Evolutionary conservation across 2,329 filamentous ascomycete species (phyloP).

Genomic region (Sporothrix curviconia): DNA sequence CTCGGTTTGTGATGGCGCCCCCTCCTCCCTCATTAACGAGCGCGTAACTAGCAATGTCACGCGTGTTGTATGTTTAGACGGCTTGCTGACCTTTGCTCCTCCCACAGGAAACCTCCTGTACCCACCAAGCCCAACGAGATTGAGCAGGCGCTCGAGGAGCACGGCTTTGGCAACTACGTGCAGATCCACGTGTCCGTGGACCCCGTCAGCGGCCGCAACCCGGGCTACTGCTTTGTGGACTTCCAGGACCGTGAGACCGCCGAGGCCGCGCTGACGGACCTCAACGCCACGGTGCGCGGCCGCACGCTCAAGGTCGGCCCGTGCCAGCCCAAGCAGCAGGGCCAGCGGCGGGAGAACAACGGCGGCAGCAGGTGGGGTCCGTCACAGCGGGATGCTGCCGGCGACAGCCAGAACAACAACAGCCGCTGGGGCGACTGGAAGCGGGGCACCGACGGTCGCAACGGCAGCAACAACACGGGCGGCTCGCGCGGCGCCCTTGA

Average conservation of each 20-base stretch:
- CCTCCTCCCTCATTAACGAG: not conserved
- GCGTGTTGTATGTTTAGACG: slow-evolving; percentile 40
- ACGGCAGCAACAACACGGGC: not conserved
- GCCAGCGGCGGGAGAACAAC: slow-evolving; percentile 16
- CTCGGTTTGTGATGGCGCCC: slow-evolving; percentile 4
- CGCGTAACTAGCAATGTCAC: not conserved
- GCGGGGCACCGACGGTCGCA: slow-evolving; percentile 1
- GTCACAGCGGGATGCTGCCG: slow-evolving; percentile 4
- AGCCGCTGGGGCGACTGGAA: slow-evolving; percentile 41
- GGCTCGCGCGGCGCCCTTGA: slow-evolving; percentile 22
- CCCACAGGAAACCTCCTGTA: slow-evolving; percentile 56
- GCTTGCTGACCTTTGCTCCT: not conserved
- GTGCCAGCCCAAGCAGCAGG: slow-evolving; percentile 47
- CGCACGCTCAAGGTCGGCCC: slow-evolving; percentile 59
- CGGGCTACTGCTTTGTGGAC: slow-evolving; percentile 70
- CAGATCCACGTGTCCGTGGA: slow-evolving; percentile 64
- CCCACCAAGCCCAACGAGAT: slow-evolving; percentile 38
- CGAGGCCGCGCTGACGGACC: slow-evolving; percentile 47
- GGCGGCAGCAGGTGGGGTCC: slow-evolving; percentile 17
- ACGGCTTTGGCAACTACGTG: slow-evolving; percentile 34
- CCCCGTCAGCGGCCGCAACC: slow-evolving; percentile 60
- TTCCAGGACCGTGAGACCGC: slow-evolving; percentile 52
- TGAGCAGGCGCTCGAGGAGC: slow-evolving; percentile 27
- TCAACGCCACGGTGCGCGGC: slow-evolving; percentile 50
- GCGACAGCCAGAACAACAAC: slow-evolving; percentile 15